Base-by-base conservation (phyloP, 73 alveolate species). In the Paramecium bursaria region DNA sequence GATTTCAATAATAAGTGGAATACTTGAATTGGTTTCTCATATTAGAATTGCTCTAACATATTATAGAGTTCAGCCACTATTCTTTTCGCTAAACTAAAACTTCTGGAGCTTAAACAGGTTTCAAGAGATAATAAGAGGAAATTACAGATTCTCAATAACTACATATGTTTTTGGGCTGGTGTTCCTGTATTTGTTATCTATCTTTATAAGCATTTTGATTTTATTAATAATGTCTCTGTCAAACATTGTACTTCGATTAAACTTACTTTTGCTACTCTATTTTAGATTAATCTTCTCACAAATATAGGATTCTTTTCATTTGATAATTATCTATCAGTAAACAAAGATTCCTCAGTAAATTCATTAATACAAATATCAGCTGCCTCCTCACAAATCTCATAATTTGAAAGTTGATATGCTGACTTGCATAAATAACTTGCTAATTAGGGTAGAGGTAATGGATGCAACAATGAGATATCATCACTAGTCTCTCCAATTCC, bases 401-500 rank as follows among this genome's bases (percentile, higher is more conserved):
- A 94, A 73, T 94, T 95, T 25, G 92, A 91, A 27, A 93, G 91
- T 90, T 96, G 91, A 86, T 85, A 96, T 7, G 99, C 96, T 42
- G 89, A 90, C 53, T 94, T 92, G 4, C 96, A 94, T 27, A 96
- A 88, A 75, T 96, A 96, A 27, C 96, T 94, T 26, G 90, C 89
- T 26, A 94, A 86, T 74, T 87, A 88, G 57, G 90, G 96, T 35
- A 96, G 79, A 3, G 98, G 95, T 9, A 96, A 89, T 11, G 99
- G 98, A 85, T 92, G 95, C 23, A 93, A 87, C 27, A 96, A 86
- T 29, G 92, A 90, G 7, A 96, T 87, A 30, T 96, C 99, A 49
- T 92, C 93, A 15, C 97, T 86, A n/a, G 99, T 96, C 76, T 93
- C 94, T 17, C 99, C 99, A 39, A 96, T 91, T 11, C 96, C 96